Evolutionary conservation across 106 monocot genomes (phyloP).

Genomic region (Apostasia shenzhenica): DNA sequence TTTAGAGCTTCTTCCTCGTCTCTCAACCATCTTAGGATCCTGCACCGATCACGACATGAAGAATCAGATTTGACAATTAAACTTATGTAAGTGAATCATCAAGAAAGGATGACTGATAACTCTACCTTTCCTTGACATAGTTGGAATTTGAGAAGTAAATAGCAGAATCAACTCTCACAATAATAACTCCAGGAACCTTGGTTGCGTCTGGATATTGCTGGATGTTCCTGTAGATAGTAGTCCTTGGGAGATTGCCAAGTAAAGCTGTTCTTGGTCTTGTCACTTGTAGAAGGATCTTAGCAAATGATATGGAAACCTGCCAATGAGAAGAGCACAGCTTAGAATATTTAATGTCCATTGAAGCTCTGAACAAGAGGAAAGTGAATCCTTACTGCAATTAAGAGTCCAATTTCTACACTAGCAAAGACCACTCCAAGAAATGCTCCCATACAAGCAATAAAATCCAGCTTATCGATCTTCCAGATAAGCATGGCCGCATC

Average conservation of each 20-base stretch:
- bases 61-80: not conserved
- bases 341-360: not conserved
- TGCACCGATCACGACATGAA: constrained; percentile 4
- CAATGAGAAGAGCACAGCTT: not conserved
- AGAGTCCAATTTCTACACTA: constrained; percentile 79
- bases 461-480: constrained; percentile 88
- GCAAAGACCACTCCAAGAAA: constrained; percentile 79
- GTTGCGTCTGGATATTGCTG: constrained; percentile 43
- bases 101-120: not conserved
- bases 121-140: constrained; percentile 42
- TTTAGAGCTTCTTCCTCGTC: constrained; percentile 46
- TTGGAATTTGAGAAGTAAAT: constrained; percentile 50
- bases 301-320: constrained; percentile 49
- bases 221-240: constrained; percentile 35
- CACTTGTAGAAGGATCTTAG: constrained; percentile 45
- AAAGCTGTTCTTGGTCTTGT: constrained; percentile 41
- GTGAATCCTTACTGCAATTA: constrained; percentile 58
- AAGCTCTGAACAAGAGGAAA: not conserved
- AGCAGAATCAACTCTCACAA: constrained; percentile 48
- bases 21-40: constrained; percentile 58
- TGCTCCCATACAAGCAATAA: constrained; percentile 80
- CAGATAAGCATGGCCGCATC: constrained; percentile 67
- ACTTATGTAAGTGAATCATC: not conserved
- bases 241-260: constrained; percentile 43
- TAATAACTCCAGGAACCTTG: constrained; percentile 33